A percentile compares a stretch with the other conserved stretches of the same genome.
Conservation (phyloP, 2,329 filamentous ascomycete genomes). For the Neocatenulostroma microsporum region DNA sequence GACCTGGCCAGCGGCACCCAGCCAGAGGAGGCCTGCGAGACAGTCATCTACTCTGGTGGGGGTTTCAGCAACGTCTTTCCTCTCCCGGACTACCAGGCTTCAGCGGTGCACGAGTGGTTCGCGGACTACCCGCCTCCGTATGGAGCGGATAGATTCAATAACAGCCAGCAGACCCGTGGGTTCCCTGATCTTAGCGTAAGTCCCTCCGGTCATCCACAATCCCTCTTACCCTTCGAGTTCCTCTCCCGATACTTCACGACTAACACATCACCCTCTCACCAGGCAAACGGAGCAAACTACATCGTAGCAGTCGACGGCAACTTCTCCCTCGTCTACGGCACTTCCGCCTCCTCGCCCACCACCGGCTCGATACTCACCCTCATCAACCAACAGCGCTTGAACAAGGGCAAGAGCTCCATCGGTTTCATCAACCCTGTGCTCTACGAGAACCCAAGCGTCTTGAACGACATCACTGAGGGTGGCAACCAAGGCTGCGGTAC, state of each 20-base stretch:
- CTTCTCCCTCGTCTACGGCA: slow-evolving; percentile 42
- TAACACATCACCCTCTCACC: neutral
- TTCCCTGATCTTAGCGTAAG: slow-evolving; percentile 36
- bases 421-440: slow-evolving; percentile 28
- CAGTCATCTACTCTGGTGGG: slow-evolving; percentile 38
- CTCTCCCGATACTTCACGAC: too few relatives aligned
- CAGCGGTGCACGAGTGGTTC: slow-evolving; percentile 36
- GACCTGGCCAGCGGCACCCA: slow-evolving; percentile 19
- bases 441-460: slow-evolving; percentile 17
- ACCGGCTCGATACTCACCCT: slow-evolving; percentile 43
- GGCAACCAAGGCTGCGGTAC: slow-evolving; percentile 27
- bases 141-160: slow-evolving; percentile 39
- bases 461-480: slow-evolving; percentile 20
- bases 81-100: slow-evolving; percentile 42
- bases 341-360: slow-evolving; percentile 45
- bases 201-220: too few relatives aligned
- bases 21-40: slow-evolving; percentile 41
- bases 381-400: slow-evolving; percentile 30
- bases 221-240: neutral
- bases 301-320: slow-evolving; percentile 37
- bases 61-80: slow-evolving; percentile 46
- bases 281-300: slow-evolving; percentile 27
- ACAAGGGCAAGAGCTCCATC: slow-evolving; percentile 18
- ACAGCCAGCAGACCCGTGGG: slow-evolving; percentile 37
- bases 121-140: slow-evolving; percentile 36